A percentile compares a stretch with the other conserved stretches of the same genome.
These are phyloP conservation scores for Lepidium africanum DNA, from an alignment of 345 rosid genomes.

Conservation along the genomic window DNA sequence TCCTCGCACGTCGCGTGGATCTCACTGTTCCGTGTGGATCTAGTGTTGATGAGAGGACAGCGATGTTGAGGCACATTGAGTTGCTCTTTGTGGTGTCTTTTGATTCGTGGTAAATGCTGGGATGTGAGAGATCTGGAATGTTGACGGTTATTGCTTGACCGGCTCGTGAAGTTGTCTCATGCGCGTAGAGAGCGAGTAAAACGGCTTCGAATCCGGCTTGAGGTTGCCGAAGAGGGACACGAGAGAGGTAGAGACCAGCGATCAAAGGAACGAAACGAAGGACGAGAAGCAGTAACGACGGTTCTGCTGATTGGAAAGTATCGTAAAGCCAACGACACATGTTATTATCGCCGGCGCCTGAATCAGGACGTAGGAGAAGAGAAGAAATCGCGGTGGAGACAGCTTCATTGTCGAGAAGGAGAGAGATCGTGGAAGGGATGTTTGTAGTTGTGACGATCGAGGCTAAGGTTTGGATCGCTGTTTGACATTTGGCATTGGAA, in stretches of 20 bases:
- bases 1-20: slow-evolving; percentile 62
- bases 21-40: slow-evolving; percentile 78
- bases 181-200: slow-evolving; percentile 66
- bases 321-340: slow-evolving; percentile 95
- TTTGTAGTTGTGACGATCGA: slow-evolving; percentile 35
- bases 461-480: slow-evolving; percentile 41
- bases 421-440: slow-evolving; percentile 36
- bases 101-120: slow-evolving; percentile 69
- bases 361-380: slow-evolving; percentile 56
- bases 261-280: slow-evolving; percentile 62
- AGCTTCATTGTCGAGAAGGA: slow-evolving; percentile 52
- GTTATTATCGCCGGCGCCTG: slow-evolving; percentile 73
- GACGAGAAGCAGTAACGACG: slow-evolving; percentile 62
- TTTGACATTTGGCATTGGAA: slow-evolving; percentile 23
- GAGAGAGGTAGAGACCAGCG: slow-evolving; percentile 72
- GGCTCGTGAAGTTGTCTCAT: slow-evolving; percentile 53
- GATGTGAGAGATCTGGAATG: slow-evolving; percentile 65
- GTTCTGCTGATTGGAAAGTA: slow-evolving; percentile 59
- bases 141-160: slow-evolving; percentile 60
- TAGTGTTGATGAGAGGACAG: slow-evolving; percentile 53
- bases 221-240: slow-evolving; percentile 50
- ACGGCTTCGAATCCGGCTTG: slow-evolving; percentile 86
- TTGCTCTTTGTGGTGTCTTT: slow-evolving; percentile 30
- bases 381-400: slow-evolving; percentile 54
- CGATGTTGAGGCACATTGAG: slow-evolving; percentile 51